Evolutionary conservation across 75 land plant genomes (phyloP).

Genomic region (Azolla pinnata): DNA sequence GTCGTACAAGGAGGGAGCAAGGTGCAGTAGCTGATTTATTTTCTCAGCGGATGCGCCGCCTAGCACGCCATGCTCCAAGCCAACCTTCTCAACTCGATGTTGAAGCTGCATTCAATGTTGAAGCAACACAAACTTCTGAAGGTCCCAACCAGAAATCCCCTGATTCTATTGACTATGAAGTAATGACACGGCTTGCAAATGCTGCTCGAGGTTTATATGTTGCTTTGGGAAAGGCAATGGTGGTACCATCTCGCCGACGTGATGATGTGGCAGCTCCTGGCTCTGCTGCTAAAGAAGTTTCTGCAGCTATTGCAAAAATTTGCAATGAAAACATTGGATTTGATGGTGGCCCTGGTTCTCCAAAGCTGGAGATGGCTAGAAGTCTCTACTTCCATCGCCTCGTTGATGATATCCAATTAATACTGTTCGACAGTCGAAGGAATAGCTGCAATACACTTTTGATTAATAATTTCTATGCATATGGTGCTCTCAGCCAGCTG

Average conservation of each 20-base stretch:
- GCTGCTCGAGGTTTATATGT: constrained; percentile 30
- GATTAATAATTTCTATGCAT: constrained; percentile 12
- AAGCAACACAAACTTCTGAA: constrained; percentile 25
- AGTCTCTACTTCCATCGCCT: constrained; percentile 35
- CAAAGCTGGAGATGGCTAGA: constrained; percentile 14
- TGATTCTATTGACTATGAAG: constrained; percentile 26
- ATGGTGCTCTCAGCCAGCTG: constrained; percentile 12
- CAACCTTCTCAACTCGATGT: constrained; percentile 20
- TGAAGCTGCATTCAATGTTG: constrained; percentile 29
- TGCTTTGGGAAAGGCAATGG: constrained; percentile 33
- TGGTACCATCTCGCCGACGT: constrained; percentile 35
- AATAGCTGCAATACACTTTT: constrained; percentile 22
- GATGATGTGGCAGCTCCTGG: constrained; percentile 28
- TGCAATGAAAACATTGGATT: constrained; percentile 26
- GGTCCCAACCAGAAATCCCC: constrained; percentile 26
- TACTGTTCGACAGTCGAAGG: constrained; percentile 33
- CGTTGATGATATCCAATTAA: constrained; percentile 29
- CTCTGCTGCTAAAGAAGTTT: constrained; percentile 25
- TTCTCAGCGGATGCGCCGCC: constrained; percentile 22
- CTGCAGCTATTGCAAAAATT: constrained; percentile 24
- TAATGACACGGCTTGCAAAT: constrained; percentile 21
- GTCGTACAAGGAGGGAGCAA: constrained; percentile 40
- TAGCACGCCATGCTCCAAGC: constrained; percentile 11
- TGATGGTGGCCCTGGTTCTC: constrained; percentile 19
- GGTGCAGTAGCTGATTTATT: constrained; percentile 25